Percentiles rank a stretch among this genome's conserved stretches.
These are phyloP conservation scores for Colletotrichum higginsianum DNA, from an alignment of 2,329 filamentous ascomycete genomes.

Conservation along the genomic window DNA sequence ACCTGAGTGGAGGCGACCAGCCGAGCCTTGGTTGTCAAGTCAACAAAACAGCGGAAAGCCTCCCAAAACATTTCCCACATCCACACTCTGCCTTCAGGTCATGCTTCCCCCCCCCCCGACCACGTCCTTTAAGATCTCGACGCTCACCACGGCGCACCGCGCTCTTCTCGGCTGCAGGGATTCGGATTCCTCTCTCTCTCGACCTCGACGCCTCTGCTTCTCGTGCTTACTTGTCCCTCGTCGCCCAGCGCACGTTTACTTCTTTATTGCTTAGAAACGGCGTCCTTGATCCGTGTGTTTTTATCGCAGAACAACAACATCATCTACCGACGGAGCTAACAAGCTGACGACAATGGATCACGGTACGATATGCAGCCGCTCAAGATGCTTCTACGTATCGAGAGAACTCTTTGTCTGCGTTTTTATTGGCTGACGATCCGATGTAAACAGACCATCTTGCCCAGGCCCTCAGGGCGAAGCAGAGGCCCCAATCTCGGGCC, in stretches of 20 bases:
- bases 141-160: slow-evolving; percentile 41
- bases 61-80: slow-evolving; percentile 39
- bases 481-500: slow-evolving; percentile 68
- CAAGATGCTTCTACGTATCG: background rate
- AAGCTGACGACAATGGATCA: slow-evolving; percentile 39
- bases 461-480: slow-evolving; percentile 58
- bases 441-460: slow-evolving; percentile 50
- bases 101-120: slow-evolving; percentile 32
- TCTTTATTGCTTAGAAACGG: slow-evolving; percentile 38
- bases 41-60: slow-evolving; percentile 37
- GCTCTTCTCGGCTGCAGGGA: slow-evolving; percentile 37
- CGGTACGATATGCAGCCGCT: slow-evolving; percentile 29
- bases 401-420: slow-evolving; percentile 35
- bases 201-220: slow-evolving; percentile 23
- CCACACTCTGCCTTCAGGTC: slow-evolving; percentile 32
- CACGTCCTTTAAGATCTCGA: slow-evolving; percentile 42
- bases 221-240: slow-evolving; percentile 10
- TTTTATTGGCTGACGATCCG: slow-evolving; percentile 47
- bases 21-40: slow-evolving; percentile 36
- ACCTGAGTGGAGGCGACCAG: slow-evolving; percentile 32
- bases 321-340: slow-evolving; percentile 13
- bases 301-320: slow-evolving; percentile 41
- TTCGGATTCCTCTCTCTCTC: slow-evolving; percentile 23
- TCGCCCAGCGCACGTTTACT: slow-evolving; percentile 30
- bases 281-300: slow-evolving; percentile 41